Base-by-base conservation (phyloP, 2,329 filamentous ascomycete genomes). In the Xylaria polymorpha region DNA sequence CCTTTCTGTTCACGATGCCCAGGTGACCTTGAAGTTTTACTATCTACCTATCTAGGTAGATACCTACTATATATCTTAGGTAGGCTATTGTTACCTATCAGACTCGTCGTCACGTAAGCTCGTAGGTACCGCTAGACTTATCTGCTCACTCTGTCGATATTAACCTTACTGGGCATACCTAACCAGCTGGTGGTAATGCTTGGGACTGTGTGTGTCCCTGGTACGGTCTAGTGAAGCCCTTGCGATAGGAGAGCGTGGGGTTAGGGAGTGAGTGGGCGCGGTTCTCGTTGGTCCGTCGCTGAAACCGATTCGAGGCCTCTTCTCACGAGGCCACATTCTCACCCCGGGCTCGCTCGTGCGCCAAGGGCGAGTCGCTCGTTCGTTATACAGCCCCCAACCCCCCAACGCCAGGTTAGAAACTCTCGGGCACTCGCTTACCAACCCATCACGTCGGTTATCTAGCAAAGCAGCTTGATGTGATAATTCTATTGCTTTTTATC, bases 241-340 rank as follows among this genome's bases (percentile, higher is more conserved):
- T 56, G 35, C 41, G 62, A 64, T 60, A 66, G 61, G 58, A 51
- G 61, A 69, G 61, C 71, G 66, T 68, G 67, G 69, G 71, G 66
- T 71, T 64, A 59, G 51, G 10, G 51, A 51, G 44, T 64, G 71
- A 68, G 71, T 64, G 71, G 69, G 71, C 69, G 65, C 39, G 7
- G 51, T 50, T 73, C 59, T 67, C 61, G 69, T 73, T 73, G 71
- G 71, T 61, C 51, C 56, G 55, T 62, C n/a, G 43, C 46, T 67
- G 67, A 69, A 69, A 68, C 64, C 61, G 39, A 66, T 50, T 44
- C 60, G 44, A 50, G 69, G 68, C 50, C 55, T 50, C 58, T 64
- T 59, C 65, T 66, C 66, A 71, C 64, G 61, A 71, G 66, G 44
- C 69, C 67, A 67, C 53, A 46, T 62, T 57, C 46, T 48, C 61